Evolutionary conservation across 2,329 filamentous ascomycete species (phyloP), one percentile per base, ranked within the genome.

Genomic region (Pseudogymnoascus sp.): DNA sequence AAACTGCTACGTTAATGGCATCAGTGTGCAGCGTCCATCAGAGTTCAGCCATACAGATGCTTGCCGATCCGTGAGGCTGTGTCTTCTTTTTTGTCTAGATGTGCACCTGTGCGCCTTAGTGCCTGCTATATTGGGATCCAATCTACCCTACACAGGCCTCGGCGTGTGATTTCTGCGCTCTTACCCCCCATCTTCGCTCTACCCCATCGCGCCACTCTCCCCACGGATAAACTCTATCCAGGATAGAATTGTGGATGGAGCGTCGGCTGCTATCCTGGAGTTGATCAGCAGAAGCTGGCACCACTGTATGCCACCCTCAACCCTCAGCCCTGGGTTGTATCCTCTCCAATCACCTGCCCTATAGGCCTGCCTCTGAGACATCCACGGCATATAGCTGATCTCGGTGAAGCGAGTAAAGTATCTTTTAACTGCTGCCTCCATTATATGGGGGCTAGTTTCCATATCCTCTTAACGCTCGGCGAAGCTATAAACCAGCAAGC

Each of bases 91-190:
- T 57, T 57, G 50, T 33, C n/a, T 28, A 33, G 21, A 57, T 57
- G 8, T 57, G 28, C 50, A 57, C 26, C 50, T 33, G 28, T 57
- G n/a, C 50, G 47, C 17, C 28, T 17, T 17, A 31, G 26, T 57
- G 26, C 26, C 50, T 33, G 10, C 50, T 57, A 57, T 33, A 57
- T 33, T 57, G 50, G 50, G 26, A 57, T 57, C 10, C 15, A 57
- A 57, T 53, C 15, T 31, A 53, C 26, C 31, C 26, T 17, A 17
- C 26, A 17, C 26, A 31, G 17, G 50, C 50, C 26, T 33, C 50
- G 26, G 50, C 50, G 50, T 57, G 28, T 33, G 6, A n/a, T 57
- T 57, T 57, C n/a, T 57, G n/a, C 50, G 33, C 50, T 57, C 50
- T 57, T 57, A 57, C 50, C 50, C 50, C 50, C 47, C 47, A 17